Conservation (phyloP, 2,329 filamentous ascomycete species). For the Pestalotiopsis fici region DNA sequence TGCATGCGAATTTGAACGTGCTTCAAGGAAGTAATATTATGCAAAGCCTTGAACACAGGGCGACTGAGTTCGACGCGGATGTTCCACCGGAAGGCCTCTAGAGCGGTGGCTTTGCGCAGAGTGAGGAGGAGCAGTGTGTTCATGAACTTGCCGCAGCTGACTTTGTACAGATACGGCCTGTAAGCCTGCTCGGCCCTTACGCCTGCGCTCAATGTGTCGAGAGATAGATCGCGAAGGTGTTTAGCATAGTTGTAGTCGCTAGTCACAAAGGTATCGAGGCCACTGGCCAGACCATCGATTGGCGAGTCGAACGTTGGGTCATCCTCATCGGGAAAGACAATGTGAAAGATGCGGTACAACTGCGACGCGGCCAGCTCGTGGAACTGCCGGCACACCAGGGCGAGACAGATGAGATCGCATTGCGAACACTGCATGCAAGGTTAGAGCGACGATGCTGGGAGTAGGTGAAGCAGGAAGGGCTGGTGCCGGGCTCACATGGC, state of each 20-base stretch:
- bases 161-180: slow-evolving; percentile 53
- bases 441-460: background rate
- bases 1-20: slow-evolving; percentile 61
- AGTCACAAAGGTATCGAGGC: slow-evolving; percentile 62
- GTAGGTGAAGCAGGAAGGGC: background rate
- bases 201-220: slow-evolving; percentile 57
- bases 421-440: slow-evolving; percentile 45
- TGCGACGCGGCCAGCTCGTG: slow-evolving; percentile 58
- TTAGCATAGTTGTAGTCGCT: slow-evolving; percentile 65
- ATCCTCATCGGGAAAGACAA: slow-evolving; percentile 63
- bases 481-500: slow-evolving; percentile 38
- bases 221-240: slow-evolving; percentile 54
- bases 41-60: slow-evolving; percentile 57
- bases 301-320: slow-evolving; percentile 50
- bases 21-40: slow-evolving; percentile 52
- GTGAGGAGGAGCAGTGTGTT: slow-evolving; percentile 61
- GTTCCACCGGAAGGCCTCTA: slow-evolving; percentile 66
- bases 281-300: slow-evolving; percentile 58
- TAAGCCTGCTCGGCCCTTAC: slow-evolving; percentile 55
- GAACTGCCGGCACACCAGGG: slow-evolving; percentile 59
- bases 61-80: slow-evolving; percentile 63
- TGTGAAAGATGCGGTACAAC: slow-evolving; percentile 61
- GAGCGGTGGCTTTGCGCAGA: slow-evolving; percentile 52
- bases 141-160: slow-evolving; percentile 64
- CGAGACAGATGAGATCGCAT: slow-evolving; percentile 56